These are phyloP conservation scores for Alternaria gansuensis DNA, from an alignment of 2,329 filamentous ascomycete genomes.

Conservation along the genomic window DNA sequence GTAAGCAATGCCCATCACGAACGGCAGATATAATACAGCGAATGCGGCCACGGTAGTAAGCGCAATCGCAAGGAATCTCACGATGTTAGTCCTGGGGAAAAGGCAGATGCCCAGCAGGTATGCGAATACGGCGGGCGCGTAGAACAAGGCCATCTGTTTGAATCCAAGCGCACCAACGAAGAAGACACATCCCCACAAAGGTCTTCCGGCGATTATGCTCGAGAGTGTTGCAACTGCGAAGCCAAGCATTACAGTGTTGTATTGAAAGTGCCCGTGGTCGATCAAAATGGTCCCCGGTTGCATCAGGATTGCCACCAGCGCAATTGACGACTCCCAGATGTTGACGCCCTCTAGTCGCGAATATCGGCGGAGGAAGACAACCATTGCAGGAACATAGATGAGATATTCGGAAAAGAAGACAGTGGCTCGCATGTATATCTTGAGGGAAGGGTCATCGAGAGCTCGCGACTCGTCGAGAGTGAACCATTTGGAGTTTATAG, in stretches of 20 bases:
- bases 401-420: conserved; percentile 92
- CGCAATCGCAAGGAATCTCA: conserved; percentile 77
- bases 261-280: conserved; percentile 96
- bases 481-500: conserved; percentile 88
- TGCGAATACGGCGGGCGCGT: conserved; percentile 90
- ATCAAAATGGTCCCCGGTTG: conserved; percentile 90
- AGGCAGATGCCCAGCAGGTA: conserved; percentile 88
- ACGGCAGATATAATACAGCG: conserved; percentile 75
- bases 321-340: conserved; percentile 82
- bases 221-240: conserved; percentile 87
- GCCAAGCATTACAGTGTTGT: conserved; percentile 98
- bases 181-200: conserved; percentile 89
- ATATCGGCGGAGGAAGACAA: conserved; percentile 85
- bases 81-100: conserved; percentile 73
- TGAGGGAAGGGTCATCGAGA: conserved; percentile 78
- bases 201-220: conserved; percentile 83
- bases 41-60: conserved; percentile 78
- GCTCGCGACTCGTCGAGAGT: conserved; percentile 83
- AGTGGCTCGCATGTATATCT: conserved; percentile 95
- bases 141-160: conserved; percentile 99
- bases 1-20: conserved; percentile 76
- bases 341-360: conserved; percentile 79
- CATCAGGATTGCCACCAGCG: conserved; percentile 88
- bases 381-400: conserved; percentile 82
- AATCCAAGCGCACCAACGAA: conserved; percentile 95